Base-by-base conservation (phyloP, 306 rosid species). In the Gillenia trifoliata region DNA sequence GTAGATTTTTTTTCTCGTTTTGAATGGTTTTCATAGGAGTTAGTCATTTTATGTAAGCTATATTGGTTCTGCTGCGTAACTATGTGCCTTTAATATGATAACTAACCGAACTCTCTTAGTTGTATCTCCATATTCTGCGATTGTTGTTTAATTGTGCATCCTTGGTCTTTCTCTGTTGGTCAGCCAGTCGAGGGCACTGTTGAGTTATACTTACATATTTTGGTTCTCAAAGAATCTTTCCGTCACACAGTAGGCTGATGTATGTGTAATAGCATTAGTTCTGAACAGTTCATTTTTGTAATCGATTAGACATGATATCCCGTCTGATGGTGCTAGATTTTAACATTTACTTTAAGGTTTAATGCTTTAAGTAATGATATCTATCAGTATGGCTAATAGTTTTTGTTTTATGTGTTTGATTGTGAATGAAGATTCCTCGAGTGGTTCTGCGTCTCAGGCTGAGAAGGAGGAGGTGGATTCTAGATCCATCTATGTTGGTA, bases 381-480 rank as follows among this genome's bases (percentile, higher is more conserved):
- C 20, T 54, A 7, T 49, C 47, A 13, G 17, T 19, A 49, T 47
- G 34, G 34, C 56, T 74, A 23, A 79, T 45, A 29, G 23, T 43
- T 68, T 6, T n/a, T 25, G 34, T 63, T 33, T 68, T 68, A 5
- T 28, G 4, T 45, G 20, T 55, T 81, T 84, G 68, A 64, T 79
- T 82, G 66, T 83, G 11, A 82, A 57, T 81, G 79, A 52, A 94
- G 98, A 95, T 90, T 75, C 97, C 36, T 70, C 95, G 12, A 81
- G 92, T 49, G 63, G 89, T 70, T 85, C 99, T 78, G 97, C 86
- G 30, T 86, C 87, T 67, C 98, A 89, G 79, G 98, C 96, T 86
- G 98, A 95, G 64, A 95, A 95, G 89, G 99, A 95, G 87, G 99
- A 95, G 86, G 97, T 91, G 79, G 98, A 94, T 90, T 15, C 93